These are phyloP conservation scores for Solanum tacnaense DNA, from an alignment of 257 asterid species.

Conservation along the genomic window DNA sequence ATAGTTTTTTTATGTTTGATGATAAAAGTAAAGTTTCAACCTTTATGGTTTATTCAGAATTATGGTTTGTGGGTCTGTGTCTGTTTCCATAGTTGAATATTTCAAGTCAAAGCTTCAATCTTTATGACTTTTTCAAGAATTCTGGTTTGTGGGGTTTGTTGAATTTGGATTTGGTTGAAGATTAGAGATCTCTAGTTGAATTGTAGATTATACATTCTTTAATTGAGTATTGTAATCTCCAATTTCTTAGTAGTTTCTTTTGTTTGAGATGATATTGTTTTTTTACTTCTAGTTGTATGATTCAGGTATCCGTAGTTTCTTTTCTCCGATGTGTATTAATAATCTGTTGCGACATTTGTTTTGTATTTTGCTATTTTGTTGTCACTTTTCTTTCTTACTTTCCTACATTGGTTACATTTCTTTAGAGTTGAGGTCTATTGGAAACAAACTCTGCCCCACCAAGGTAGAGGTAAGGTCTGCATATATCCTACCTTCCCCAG, in stretches of 20 bases:
- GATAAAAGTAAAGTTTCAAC: conserved; percentile 17
- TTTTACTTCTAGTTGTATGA: not conserved
- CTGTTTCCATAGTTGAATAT: conserved; percentile 12
- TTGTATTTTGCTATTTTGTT: not conserved
- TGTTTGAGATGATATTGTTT: conserved; percentile 11
- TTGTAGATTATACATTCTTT: conserved; percentile 1
- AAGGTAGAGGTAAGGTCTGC: not conserved
- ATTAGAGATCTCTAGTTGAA: conserved; percentile 26
- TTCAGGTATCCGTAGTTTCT: not conserved
- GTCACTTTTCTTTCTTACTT: not conserved
- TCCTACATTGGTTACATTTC: not conserved
- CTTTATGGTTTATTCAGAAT: not conserved
- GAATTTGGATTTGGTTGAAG: conserved; percentile 29
- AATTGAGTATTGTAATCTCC: conserved; percentile 8
- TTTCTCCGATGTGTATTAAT: not conserved
- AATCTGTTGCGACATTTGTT: not conserved
- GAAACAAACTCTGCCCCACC: not conserved
- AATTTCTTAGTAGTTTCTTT: conserved; percentile 17
- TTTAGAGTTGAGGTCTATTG: not conserved
- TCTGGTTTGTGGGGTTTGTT: conserved; percentile 31
- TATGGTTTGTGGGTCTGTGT: not conserved
- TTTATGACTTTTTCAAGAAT: conserved; percentile 16
- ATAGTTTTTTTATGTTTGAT: not conserved
- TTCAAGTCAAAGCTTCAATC: conserved; percentile 23
- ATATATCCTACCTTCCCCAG: not conserved